Conservation (phyloP, 176 grass and related monocot genomes). For the Carex littledalei region DNA sequence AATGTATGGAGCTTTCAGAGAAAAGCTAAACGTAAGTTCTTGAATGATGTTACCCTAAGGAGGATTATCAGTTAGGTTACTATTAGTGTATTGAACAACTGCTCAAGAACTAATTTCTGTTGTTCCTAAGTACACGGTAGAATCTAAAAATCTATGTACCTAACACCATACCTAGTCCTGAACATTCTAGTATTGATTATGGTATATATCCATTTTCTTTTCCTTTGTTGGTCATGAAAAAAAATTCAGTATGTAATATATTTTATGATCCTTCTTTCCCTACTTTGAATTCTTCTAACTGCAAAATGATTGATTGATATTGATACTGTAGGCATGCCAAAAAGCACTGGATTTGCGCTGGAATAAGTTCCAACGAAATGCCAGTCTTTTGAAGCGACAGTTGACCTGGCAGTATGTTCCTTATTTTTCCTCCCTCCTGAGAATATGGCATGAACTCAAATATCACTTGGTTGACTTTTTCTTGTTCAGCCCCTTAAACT, state of each 20-base stretch:
- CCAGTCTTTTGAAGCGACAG: slow-evolving; percentile 67
- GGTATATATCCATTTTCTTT: background rate
- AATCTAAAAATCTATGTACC: background rate
- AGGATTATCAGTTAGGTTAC: background rate
- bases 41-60: background rate
- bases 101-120: background rate
- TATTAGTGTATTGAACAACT: background rate
- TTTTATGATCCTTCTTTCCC: background rate
- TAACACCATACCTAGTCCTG: background rate
- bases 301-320: background rate
- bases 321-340: slow-evolving; percentile 54
- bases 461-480: background rate
- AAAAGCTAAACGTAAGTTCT: slow-evolving; percentile 70
- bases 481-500: background rate
- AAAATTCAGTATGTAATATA: background rate
- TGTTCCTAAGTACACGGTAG: background rate
- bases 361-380: slow-evolving; percentile 87
- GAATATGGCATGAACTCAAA: background rate
- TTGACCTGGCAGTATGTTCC: slow-evolving; percentile 78
- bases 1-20: slow-evolving; percentile 61
- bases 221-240: background rate
- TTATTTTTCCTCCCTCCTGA: slow-evolving; percentile 13
- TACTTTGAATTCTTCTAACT: background rate
- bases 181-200: background rate
- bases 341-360: slow-evolving; percentile 68